These are phyloP conservation scores for Aspergillus alliaceus DNA, from an alignment of 2,329 filamentous ascomycete species.

Conservation along the genomic window DNA sequence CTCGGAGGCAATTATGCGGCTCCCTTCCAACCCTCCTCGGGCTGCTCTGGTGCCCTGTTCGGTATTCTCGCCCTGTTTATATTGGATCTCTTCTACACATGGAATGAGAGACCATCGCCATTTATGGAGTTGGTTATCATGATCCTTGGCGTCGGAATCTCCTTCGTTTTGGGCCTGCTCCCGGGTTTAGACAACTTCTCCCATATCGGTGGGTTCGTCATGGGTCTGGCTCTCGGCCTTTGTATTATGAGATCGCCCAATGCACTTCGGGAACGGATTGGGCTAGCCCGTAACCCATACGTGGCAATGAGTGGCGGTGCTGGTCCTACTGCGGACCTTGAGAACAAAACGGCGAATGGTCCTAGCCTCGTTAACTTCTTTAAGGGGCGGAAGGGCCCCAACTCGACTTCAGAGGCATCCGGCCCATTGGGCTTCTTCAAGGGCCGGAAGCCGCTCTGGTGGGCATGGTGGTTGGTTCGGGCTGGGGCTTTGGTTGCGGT, in stretches of 20 bases:
- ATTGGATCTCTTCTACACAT: constrained; percentile 89
- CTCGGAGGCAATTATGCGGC: constrained; percentile 92
- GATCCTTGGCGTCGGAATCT: constrained; percentile 78
- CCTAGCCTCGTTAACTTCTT: constrained; percentile 57
- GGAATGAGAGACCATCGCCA: constrained; percentile 75
- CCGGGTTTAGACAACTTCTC: constrained; percentile 96
- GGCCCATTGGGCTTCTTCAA: constrained; percentile 73
- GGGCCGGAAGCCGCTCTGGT: constrained; percentile 90
- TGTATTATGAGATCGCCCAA: constrained; percentile 88
- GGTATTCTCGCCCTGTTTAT: constrained; percentile 86
- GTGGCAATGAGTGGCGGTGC: constrained; percentile 61
- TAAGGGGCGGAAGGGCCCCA: constrained; percentile 58
- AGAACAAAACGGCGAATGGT: constrained; percentile 55
- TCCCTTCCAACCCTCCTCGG: constrained; percentile 76
- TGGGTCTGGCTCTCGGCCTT: constrained; percentile 83
- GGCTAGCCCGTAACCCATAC: constrained; percentile 68
- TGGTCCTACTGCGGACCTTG: constrained; percentile 23
- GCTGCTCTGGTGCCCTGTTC: constrained; percentile 87
- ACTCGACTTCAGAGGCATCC: constrained; percentile 11
- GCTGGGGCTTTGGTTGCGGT: constrained; percentile 76
- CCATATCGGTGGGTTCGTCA: constrained; percentile 93
- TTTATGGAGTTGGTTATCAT: constrained; percentile 86
- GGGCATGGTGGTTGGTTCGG: constrained; percentile 92
- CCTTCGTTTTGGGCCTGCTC: constrained; percentile 86
- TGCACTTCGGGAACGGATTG: constrained; percentile 71